phyloP scores from a whole-genome alignment of 495 filamentous ascomycete genomes.

The Neurospora pannonica region DNA sequence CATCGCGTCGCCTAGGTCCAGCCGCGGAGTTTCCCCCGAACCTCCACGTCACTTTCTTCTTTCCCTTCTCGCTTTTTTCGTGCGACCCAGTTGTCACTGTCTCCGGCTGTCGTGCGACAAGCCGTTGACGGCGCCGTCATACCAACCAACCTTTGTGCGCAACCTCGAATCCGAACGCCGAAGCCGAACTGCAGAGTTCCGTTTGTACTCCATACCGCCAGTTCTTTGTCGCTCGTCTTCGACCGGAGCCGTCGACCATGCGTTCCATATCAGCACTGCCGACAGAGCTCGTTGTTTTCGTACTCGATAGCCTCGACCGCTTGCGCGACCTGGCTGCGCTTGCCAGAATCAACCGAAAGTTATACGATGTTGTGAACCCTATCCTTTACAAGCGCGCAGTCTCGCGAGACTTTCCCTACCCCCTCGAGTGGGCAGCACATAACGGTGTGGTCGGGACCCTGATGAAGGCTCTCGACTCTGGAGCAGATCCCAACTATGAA shows the following conservation, averaged over 20 bases:
- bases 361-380: slow-evolving; percentile 14
- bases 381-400: slow-evolving; percentile 19
- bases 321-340: slow-evolving; percentile 17
- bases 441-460: slow-evolving; percentile 15
- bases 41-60: background rate
- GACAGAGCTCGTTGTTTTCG: slow-evolving; percentile 18
- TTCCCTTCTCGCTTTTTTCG: background rate
- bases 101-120: background rate
- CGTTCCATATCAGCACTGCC: slow-evolving; percentile 12
- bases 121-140: background rate
- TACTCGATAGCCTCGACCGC: slow-evolving; percentile 17
- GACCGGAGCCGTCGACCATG: background rate
- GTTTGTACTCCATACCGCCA: background rate
- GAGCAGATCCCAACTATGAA: slow-evolving; percentile 15
- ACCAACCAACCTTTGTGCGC: background rate
- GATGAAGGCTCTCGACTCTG: slow-evolving; percentile 14
- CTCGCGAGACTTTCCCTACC: slow-evolving; percentile 5
- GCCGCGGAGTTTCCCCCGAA: background rate
- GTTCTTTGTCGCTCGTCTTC: background rate
- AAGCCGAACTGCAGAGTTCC: background rate
- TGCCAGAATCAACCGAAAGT: slow-evolving; percentile 9
- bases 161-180: background rate
- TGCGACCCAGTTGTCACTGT: background rate
- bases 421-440: slow-evolving; percentile 21
- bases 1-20: background rate